Base-by-base conservation (phyloP, 2,329 filamentous ascomycete genomes). In the Remersonia thermophila region DNA sequence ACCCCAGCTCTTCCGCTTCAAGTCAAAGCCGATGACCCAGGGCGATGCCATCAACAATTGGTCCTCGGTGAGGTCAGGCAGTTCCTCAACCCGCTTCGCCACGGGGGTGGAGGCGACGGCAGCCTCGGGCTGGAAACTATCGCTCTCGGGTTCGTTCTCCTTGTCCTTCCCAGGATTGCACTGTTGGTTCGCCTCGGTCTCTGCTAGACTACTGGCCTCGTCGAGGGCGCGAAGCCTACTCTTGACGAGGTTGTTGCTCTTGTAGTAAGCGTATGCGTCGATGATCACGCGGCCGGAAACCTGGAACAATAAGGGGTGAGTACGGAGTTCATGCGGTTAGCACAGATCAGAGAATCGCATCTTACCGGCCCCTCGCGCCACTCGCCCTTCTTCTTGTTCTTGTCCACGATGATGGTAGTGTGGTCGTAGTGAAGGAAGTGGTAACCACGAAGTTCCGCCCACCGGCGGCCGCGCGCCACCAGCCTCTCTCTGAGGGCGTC, bases 1-100 rank as follows among this genome's bases (percentile, higher is more conserved):
- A 38, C 44, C 47, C 53, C 51, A 61, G 3, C 50, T 40, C 46
- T 61, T 62, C 9, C 46, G 41, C 40, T 57, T 58, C 25, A 61
- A 44, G 18, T 60, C 56, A 17, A 59, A 55, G 3, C 54, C 56
- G n/a, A 49, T 54, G 13, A 61, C 36, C 58, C 56, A 60, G 0
- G 59, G 59, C 0, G 47, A 55, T 1, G 55, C 43, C 18, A 61
- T 35, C 2, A 62, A 51, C 9, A 52, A 49, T 31, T 61, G 47
- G 5, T 57, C 55, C 4, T 61, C 55, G 1, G 50, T 55, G 1
- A 61, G 47, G 1, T 43, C 35, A 0, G 42, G 30, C 3, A 57
- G 45, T 3, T 48, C 40, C 37, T 58, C 51, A 3, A 17, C 16
- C 10, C 38, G 29, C 13, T 29, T 23, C 3, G 17, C 3, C 12